Conservation (phyloP, 108 stramenopile genomes). For the Asterionellopsis glacialis region DNA sequence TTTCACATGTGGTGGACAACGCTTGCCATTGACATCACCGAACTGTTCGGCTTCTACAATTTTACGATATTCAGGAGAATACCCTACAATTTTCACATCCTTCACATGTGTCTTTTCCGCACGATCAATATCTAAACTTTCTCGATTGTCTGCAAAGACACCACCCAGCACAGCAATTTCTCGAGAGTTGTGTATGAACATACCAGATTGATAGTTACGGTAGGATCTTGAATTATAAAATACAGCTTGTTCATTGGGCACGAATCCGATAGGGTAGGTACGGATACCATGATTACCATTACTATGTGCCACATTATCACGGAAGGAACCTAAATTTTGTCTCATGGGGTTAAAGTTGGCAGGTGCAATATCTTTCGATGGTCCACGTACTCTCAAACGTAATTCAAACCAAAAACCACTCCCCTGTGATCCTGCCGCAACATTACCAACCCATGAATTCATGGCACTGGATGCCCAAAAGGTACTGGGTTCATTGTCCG, state of each 20-base stretch:
- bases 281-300: constrained; percentile 8
- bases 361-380: background rate
- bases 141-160: constrained; percentile 19
- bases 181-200: constrained; percentile 17
- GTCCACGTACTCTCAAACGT: background rate
- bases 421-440: constrained; percentile 20
- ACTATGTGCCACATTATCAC: constrained; percentile 27
- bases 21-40: too few species aligned
- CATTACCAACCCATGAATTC: constrained; percentile 21
- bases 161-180: constrained; percentile 15
- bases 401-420: constrained; percentile 32
- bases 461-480: constrained; percentile 19
- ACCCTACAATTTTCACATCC: background rate
- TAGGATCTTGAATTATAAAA: constrained; percentile 13
- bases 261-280: constrained; percentile 22
- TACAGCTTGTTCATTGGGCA: constrained; percentile 2
- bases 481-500: background rate
- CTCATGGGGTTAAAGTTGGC: background rate
- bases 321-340: constrained; percentile 6
- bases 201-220: constrained; percentile 13
- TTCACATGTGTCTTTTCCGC: background rate
- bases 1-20: too few species aligned
- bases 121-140: background rate
- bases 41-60: too few species aligned
- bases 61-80: background rate